Base-by-base conservation (phyloP, 2,329 filamentous ascomycete species). In the Fusarium tjaetaba region DNA sequence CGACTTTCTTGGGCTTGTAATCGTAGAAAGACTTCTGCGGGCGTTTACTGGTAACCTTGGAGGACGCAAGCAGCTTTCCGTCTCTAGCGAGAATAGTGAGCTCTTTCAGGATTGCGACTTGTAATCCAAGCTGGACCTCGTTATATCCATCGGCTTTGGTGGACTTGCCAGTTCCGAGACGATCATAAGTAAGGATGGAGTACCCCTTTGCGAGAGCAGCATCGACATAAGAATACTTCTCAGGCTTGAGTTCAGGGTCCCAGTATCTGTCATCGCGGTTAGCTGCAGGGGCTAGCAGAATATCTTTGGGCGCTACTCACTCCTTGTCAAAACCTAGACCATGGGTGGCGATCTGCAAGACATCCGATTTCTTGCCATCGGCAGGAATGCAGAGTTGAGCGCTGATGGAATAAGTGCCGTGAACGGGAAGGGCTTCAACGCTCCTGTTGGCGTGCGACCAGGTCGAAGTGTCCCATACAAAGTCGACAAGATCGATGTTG, bases 361-460 rank as follows among this genome's bases (percentile, higher is more conserved):
- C 5, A 10, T 58, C n/a, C 5, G 39, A 28, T 24, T 58, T 58
- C 3, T 28, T 18, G 4, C 55, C 41, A 18, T n/a, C 6, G 3
- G 10, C 4, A 0, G 41, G 30, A 1, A 58, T 58, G 20, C 55
- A 58, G 6, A 58, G 24, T 2, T 58, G 41, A 28, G 55, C 55
- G 14, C 2, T 28, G 30, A 58, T 48, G 2, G 41, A 58, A 14
- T 58, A 58, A 4, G 41, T 48, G 0, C 55, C 55, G 1, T 28
- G 20, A 9, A 58, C n/a, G 0, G 30, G n/a, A 6, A n/a, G 7
- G 1, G 18, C 10, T 10, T 34, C 14, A 1, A 4, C 2, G 1
- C 41, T 48, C 3, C 30, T 58, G 5, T 48, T 58, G 2, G 41
- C 41, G 3, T 48, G 55, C 0, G 55, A 48, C 55, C 55, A 58